These are phyloP conservation scores for Aspergillus campestris DNA, from an alignment of 495 filamentous ascomycete genomes.

Conservation along the genomic window DNA sequence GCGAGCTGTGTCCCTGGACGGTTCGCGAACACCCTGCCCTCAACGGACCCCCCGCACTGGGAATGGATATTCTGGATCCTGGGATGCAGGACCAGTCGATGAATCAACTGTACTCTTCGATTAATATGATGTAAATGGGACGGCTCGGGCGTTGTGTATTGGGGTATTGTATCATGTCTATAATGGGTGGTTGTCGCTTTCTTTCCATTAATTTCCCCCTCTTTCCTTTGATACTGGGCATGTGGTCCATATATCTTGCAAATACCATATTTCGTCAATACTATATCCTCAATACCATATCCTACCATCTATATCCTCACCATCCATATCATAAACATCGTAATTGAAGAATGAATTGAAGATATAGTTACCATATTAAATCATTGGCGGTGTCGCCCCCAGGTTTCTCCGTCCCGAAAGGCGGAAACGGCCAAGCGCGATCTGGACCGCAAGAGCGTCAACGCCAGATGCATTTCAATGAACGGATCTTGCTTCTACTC, in stretches of 20 bases:
- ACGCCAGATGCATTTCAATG: background rate
- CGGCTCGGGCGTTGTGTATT: too few relatives aligned
- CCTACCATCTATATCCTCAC: background rate
- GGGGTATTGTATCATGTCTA: too few relatives aligned
- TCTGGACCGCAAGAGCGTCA: background rate
- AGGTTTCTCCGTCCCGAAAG: slow-evolving; percentile 33
- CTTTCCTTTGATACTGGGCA: background rate
- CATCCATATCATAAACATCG: background rate
- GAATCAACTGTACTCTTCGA: slow-evolving; percentile 30
- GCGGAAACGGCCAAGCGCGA: slow-evolving; percentile 17
- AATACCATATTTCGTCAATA: background rate
- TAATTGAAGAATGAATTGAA: too few relatives aligned
- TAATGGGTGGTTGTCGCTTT: too few relatives aligned
- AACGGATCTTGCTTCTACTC: too few relatives aligned
- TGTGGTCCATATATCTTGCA: background rate
- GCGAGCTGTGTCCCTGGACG: slow-evolving; percentile 39
- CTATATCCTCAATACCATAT: background rate
- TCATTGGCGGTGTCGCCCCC: slow-evolving; percentile 14
- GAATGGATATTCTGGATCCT: slow-evolving; percentile 30
- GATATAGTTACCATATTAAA: background rate
- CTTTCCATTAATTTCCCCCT: too few relatives aligned
- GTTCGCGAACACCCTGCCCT: slow-evolving; percentile 34
- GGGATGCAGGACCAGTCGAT: slow-evolving; percentile 30
- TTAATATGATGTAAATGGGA: slow-evolving; percentile 25
- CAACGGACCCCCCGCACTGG: slow-evolving; percentile 25